Percentiles rank a stretch among this genome's conserved stretches.
These are phyloP conservation scores for Ajuga reptans DNA, from an alignment of 305 asterid species.

Conservation along the genomic window DNA sequence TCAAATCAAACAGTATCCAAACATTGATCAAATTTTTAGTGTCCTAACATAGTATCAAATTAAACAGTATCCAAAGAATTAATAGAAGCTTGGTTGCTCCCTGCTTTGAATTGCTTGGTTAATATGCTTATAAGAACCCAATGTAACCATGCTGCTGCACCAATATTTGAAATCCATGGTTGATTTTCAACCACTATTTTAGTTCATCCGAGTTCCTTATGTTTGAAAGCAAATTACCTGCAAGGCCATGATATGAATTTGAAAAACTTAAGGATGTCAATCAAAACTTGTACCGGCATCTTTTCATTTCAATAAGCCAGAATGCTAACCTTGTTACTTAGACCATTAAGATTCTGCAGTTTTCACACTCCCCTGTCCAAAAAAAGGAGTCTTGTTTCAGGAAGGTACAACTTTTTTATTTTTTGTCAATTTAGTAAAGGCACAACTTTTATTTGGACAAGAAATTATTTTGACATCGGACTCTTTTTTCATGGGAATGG, in stretches of 20 bases:
- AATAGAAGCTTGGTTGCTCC: neutral
- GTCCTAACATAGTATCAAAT: neutral
- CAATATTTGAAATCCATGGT: neutral
- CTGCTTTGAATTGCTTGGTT: neutral
- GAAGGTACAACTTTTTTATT: no score
- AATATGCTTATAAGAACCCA: neutral
- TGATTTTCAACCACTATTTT: no score
- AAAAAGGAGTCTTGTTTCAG: no score
- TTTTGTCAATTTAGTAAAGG: no score
- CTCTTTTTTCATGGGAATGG: no score
- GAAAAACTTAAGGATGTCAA: neutral
- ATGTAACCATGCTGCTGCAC: neutral
- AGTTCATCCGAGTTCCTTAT: neutral
- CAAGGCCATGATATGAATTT: neutral
- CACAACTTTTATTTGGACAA: no score
- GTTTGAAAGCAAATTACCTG: neutral
- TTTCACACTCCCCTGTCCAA: no score
- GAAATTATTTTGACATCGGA: no score
- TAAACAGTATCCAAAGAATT: neutral
- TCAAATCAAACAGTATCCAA: neutral
- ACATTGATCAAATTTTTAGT: neutral
- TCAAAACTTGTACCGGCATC: neutral
- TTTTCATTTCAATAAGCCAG: neutral
- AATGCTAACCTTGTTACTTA: neutral
- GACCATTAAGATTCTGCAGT: neutral